phyloP scores from a whole-genome alignment of 768 basidiomycete species.

The Aureoboletus auriporus region DNA sequence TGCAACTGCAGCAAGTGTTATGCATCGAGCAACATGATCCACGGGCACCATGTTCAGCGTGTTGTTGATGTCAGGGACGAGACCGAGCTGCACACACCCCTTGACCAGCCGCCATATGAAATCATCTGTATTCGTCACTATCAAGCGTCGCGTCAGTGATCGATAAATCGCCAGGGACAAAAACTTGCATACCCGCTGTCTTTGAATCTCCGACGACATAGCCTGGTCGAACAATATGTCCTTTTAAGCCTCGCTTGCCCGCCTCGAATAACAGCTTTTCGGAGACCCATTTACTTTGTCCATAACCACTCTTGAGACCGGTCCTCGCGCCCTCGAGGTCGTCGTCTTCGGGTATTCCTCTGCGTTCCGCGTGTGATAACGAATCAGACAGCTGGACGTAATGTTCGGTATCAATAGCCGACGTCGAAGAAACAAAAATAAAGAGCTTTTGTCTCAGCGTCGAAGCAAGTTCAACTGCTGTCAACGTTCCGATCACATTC shows the following conservation, averaged over 20 bases:
- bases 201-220: constrained; percentile 93
- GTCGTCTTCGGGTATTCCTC: constrained; percentile 83
- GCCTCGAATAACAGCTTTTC: constrained; percentile 94
- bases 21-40: constrained; percentile 88
- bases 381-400: constrained; percentile 87
- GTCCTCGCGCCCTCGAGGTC: constrained; percentile 80
- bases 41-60: constrained; percentile 98
- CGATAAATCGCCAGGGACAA: neutral
- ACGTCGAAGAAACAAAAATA: constrained; percentile 93
- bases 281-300: constrained; percentile 98
- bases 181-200: constrained; percentile 63
- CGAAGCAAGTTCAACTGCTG: constrained; percentile 75
- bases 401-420: constrained; percentile 87
- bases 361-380: constrained; percentile 40
- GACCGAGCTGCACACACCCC: constrained; percentile 96
- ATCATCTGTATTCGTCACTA: constrained; percentile 98
- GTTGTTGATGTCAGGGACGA: constrained; percentile 97
- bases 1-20: constrained; percentile 65
- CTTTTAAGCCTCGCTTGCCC: constrained; percentile 76
- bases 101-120: constrained; percentile 98
- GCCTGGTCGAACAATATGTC: constrained; percentile 88
- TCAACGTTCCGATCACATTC: constrained; percentile 91
- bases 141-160: neutral
- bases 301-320: constrained; percentile 85
- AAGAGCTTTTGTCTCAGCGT: constrained; percentile 70